Percentiles rank a stretch among this genome's conserved stretches.
Conservation (phyloP, 108 stramenopile genomes). For the Stephanodiscus triporus region DNA sequence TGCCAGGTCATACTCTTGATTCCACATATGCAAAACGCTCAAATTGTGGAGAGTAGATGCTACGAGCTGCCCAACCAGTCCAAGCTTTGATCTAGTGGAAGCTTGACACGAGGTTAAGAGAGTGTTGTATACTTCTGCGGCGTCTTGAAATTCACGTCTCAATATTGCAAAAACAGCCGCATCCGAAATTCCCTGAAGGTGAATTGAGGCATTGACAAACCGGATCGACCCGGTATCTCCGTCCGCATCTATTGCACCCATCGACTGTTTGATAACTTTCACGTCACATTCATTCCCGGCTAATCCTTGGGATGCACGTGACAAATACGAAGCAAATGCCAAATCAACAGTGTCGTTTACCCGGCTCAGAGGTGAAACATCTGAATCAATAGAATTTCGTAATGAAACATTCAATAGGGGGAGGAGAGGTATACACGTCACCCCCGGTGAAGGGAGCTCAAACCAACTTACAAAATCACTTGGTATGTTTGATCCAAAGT, state of each 20-base stretch:
- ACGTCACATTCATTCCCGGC: background rate
- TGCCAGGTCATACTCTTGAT: constrained; percentile 35
- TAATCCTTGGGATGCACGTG: background rate
- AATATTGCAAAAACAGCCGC: constrained; percentile 11
- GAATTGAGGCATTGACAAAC: constrained; percentile 25
- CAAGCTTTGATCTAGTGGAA: constrained; percentile 20
- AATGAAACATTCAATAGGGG: constrained; percentile 20
- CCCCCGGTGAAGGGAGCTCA: constrained; percentile 40
- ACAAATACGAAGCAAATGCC: constrained; percentile 10
- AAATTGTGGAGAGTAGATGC: constrained; percentile 46
- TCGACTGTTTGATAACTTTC: constrained; percentile 9
- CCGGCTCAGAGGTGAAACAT: constrained; percentile 17
- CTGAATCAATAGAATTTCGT: constrained; percentile 15
- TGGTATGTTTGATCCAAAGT: constrained; percentile 35
- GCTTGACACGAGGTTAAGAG: constrained; percentile 34
- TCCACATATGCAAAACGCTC: constrained; percentile 37
- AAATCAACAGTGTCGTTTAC: constrained; percentile 21
- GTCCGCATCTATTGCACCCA: constrained; percentile 27
- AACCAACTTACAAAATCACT: constrained; percentile 36
- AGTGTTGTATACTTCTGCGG: constrained; percentile 30
- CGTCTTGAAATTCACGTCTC: constrained; percentile 30
- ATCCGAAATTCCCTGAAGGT: constrained; percentile 29
- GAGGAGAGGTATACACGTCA: constrained; percentile 29
- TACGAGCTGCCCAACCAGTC: constrained; percentile 36
- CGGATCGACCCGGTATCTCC: constrained; percentile 37